Percentiles rank a stretch among this genome's conserved stretches.
Evolutionary conservation across 2,329 filamentous ascomycete genomes (phyloP).

Genomic region (Aschersonia sp.): DNA sequence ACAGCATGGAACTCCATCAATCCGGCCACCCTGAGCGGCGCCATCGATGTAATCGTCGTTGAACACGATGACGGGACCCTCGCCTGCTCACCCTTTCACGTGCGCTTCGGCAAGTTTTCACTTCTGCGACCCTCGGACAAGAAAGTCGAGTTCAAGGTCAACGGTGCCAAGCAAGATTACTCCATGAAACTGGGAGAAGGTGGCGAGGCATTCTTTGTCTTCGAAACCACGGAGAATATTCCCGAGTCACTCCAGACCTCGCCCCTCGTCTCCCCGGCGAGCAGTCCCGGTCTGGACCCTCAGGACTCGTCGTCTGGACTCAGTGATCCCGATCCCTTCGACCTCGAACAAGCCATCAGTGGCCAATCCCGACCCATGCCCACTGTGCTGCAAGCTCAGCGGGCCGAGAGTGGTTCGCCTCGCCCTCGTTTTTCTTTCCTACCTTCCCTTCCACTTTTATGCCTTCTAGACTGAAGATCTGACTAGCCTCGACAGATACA

Average conservation of each 20-base stretch:
- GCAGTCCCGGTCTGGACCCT: constrained; percentile 55
- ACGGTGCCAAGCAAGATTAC: constrained; percentile 80
- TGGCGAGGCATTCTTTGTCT: constrained; percentile 97
- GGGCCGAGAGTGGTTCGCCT: constrained; percentile 15
- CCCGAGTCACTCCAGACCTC: constrained; percentile 92
- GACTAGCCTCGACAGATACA: too few species aligned
- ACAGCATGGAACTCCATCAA: constrained; percentile 99
- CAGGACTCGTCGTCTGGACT: constrained; percentile 22
- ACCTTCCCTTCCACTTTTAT: too few species aligned
- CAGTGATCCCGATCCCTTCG: constrained; percentile 55
- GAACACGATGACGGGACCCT: constrained; percentile 86
- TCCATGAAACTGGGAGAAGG: constrained; percentile 97
- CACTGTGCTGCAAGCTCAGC: constrained; percentile 20
- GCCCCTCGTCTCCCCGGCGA: constrained; percentile 77
- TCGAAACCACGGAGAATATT: constrained; percentile 83
- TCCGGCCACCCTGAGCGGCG: constrained; percentile 88
- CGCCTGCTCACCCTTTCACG: constrained; percentile 92
- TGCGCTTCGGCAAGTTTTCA: constrained; percentile 97
- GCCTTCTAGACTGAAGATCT: too few species aligned
- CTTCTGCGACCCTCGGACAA: constrained; percentile 90
- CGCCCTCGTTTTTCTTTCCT: neutral
- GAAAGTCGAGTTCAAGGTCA: constrained; percentile 96
- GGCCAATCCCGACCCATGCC: constrained; percentile 28
- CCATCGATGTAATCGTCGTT: constrained; percentile 97
- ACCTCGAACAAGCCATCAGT: constrained; percentile 37